A percentile compares a stretch with the other conserved stretches of the same genome.
phyloP scores from a whole-genome alignment of 169 alveolate genomes.

The Eimeria zaria region DNA sequence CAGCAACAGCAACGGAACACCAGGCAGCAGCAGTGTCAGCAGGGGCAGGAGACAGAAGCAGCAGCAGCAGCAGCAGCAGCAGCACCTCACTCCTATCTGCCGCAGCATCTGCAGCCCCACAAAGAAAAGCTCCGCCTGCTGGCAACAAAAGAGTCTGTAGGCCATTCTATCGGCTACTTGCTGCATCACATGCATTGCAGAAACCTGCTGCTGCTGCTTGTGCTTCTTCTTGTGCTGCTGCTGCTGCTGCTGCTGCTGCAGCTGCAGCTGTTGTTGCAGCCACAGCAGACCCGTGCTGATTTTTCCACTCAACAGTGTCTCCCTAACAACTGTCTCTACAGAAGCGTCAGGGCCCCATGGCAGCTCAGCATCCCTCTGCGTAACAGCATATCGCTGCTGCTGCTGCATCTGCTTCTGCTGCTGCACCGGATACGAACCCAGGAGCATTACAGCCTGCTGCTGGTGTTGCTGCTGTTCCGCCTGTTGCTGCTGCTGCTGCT shows the following conservation, averaged over 20 bases:
- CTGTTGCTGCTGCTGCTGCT: conserved; percentile 43
- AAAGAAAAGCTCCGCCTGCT: conserved; percentile 88
- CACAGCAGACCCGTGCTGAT: conserved; percentile 75
- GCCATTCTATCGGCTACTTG: conserved; percentile 82
- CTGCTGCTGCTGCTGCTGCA: not conserved
- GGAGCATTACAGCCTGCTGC: not conserved
- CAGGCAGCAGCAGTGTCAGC: conserved; percentile 1
- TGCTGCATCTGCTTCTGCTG: conserved; percentile 64
- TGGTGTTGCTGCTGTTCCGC: no score
- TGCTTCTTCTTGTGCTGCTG: conserved; percentile 27
- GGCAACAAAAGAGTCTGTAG: conserved; percentile 88
- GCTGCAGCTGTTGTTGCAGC: conserved; percentile 29
- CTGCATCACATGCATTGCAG: conserved; percentile 73
- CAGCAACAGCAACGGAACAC: not conserved
- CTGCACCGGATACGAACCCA: not conserved
- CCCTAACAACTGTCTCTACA: conserved; percentile 72
- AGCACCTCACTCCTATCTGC: conserved; percentile 86
- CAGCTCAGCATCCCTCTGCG: conserved; percentile 6
- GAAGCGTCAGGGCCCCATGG: conserved; percentile 69
- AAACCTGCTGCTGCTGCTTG: conserved; percentile 23
- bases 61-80: conserved; percentile 34
- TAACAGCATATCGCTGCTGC: conserved; percentile 51
- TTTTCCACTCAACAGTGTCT: conserved; percentile 72
- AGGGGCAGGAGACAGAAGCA: no score
- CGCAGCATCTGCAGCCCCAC: conserved; percentile 90